Conservation (phyloP, 1,139 yeast species). For the Yueomyces sp. region DNA sequence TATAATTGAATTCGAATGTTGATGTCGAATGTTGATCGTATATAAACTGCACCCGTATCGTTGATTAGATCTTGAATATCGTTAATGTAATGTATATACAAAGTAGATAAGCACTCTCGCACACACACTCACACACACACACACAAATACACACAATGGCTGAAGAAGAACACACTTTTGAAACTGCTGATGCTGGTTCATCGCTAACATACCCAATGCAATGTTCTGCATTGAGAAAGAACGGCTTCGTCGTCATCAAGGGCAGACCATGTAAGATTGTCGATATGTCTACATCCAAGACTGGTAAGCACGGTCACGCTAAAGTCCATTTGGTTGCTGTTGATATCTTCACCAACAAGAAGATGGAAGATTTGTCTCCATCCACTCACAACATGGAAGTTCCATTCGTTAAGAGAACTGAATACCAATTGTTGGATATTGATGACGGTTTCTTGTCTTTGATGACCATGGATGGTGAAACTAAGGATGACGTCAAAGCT, state of each 20-base stretch:
- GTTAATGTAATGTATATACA: neutral
- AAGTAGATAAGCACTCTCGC: neutral
- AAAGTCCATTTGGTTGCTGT: slow-evolving; percentile 98
- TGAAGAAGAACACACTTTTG: slow-evolving; percentile 76
- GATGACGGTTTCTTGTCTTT: slow-evolving; percentile 96
- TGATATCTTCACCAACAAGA: slow-evolving; percentile 98
- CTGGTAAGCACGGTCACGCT: slow-evolving; percentile 99
- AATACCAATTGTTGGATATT: slow-evolving; percentile 93
- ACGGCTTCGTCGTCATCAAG: slow-evolving; percentile 98
- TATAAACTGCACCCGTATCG: neutral
- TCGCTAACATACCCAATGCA: slow-evolving; percentile 98
- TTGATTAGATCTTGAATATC: neutral
- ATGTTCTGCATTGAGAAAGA: slow-evolving; percentile 99
- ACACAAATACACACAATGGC: slow-evolving; percentile 1
- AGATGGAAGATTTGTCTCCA: slow-evolving; percentile 99
- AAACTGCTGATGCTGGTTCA: slow-evolving; percentile 98
- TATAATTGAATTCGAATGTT: too few species aligned
- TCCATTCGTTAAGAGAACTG: slow-evolving; percentile 92
- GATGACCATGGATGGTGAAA: slow-evolving; percentile 95
- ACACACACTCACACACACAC: neutral
- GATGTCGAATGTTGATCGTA: neutral
- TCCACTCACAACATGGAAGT: slow-evolving; percentile 99
- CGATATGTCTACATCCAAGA: slow-evolving; percentile 99
- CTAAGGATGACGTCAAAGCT: slow-evolving; percentile 97
- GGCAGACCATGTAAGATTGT: slow-evolving; percentile 99